A percentile compares a stretch with the other conserved stretches of the same genome.
Conservation (phyloP, 208 protist species). For the Acanthamoeba polyphaga region DNA sequence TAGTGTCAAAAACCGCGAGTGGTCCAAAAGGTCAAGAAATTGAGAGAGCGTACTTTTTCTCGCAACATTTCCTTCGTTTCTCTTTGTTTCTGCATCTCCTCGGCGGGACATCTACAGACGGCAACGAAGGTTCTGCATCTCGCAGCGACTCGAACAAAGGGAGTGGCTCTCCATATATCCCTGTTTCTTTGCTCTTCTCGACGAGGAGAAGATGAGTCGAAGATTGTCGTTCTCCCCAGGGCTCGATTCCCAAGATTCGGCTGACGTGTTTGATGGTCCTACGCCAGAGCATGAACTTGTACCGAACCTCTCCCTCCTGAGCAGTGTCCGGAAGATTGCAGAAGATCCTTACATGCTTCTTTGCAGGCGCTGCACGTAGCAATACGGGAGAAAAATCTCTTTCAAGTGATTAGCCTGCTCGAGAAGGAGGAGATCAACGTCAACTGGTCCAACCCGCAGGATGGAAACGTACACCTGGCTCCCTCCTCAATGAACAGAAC, state of each 20-base stretch:
- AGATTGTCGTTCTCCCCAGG: neutral
- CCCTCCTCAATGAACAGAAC: neutral
- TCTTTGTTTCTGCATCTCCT: neutral
- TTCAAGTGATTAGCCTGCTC: slow-evolving; percentile 40
- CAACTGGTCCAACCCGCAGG: slow-evolving; percentile 55
- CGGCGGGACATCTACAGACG: too few species aligned
- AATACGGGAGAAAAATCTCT: slow-evolving; percentile 25
- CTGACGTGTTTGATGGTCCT: neutral
- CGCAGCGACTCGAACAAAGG: too few species aligned
- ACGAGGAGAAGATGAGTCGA: neutral
- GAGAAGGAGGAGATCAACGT: slow-evolving; percentile 59
- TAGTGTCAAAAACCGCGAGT: too few species aligned
- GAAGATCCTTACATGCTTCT: neutral
- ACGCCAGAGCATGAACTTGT: neutral
- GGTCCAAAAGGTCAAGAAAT: neutral
- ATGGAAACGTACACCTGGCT: neutral
- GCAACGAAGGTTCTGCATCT: too few species aligned
- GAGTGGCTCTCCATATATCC: too few species aligned
- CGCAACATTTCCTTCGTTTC: neutral
- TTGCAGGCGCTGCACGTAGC: neutral
- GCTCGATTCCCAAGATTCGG: neutral
- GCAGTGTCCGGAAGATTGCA: neutral
- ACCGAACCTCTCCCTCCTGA: neutral
- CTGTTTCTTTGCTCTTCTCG: too few species aligned
- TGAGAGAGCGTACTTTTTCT: neutral